A percentile compares a stretch with the other conserved stretches of the same genome.
Conservation (phyloP, 306 rosid genomes). For the Rosa chinensis region DNA sequence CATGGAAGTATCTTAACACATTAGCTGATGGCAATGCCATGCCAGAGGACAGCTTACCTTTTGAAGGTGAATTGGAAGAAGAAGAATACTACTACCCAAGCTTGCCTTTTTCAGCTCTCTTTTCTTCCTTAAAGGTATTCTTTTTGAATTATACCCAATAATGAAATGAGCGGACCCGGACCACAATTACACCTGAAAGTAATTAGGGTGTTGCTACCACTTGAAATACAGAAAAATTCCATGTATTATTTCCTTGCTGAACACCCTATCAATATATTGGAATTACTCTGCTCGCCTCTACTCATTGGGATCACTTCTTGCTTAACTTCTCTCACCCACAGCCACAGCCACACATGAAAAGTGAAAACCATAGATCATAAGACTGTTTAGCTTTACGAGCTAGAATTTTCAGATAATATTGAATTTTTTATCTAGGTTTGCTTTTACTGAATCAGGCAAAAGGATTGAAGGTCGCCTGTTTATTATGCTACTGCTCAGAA, state of each 20-base stretch:
- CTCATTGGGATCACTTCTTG: not conserved
- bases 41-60: constrained; percentile 41
- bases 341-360: not conserved
- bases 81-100: constrained; percentile 86
- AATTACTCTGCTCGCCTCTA: not conserved
- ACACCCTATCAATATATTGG: not conserved
- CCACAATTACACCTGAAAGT: not conserved
- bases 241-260: not conserved
- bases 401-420: not conserved
- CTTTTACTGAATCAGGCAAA: constrained; percentile 56
- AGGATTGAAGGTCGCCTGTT: constrained; percentile 88
- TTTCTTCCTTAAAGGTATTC: constrained; percentile 79
- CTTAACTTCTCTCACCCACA: not conserved
- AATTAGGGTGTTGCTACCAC: not conserved
- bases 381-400: not conserved
- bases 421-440: not conserved
- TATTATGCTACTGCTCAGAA: constrained; percentile 88
- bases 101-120: constrained; percentile 90
- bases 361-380: not conserved
- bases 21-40: constrained; percentile 62
- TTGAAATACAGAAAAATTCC: not conserved
- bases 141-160: not conserved
- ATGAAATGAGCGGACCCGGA: not conserved
- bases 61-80: constrained; percentile 71
- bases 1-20: constrained; percentile 69